Evolutionary conservation across 768 basidiomycete species (phyloP).

Genomic region (Leccinum obscurum): DNA sequence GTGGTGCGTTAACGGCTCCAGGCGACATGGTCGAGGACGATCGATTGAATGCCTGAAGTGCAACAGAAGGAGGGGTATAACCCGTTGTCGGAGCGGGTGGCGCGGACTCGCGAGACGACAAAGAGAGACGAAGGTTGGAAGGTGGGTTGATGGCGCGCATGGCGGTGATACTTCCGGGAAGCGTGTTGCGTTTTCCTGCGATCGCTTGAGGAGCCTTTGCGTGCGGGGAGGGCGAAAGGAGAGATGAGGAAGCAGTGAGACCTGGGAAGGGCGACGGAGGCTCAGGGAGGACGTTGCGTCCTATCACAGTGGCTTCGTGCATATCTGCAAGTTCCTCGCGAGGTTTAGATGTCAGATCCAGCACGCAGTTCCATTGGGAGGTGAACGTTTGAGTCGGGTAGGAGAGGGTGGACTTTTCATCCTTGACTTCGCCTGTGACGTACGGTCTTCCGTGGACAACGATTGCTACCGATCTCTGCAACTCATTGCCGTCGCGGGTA

Average conservation of each 20-base stretch:
- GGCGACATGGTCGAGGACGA: conserved; percentile 29
- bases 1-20: background rate
- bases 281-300: conserved; percentile 57
- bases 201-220: conserved; percentile 35
- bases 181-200: conserved; percentile 61
- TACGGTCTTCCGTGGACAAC: conserved; percentile 76
- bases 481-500: conserved; percentile 40
- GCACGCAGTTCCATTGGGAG: conserved; percentile 87
- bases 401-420: conserved; percentile 17
- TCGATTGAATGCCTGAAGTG: conserved; percentile 34
- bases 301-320: conserved; percentile 14
- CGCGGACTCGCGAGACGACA: conserved; percentile 29
- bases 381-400: conserved; percentile 78
- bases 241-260: conserved; percentile 25
- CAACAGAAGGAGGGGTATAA: conserved; percentile 37
- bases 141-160: conserved; percentile 30
- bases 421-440: conserved; percentile 26
- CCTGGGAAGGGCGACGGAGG: conserved; percentile 80
- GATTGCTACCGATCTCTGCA: conserved; percentile 79
- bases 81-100: conserved; percentile 9
- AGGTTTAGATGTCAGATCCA: conserved; percentile 61
- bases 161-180: conserved; percentile 37
- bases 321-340: conserved; percentile 22
- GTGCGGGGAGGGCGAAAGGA: conserved; percentile 28
- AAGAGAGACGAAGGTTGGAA: conserved; percentile 23